These are phyloP conservation scores for Pseudogymnoascus sp. DNA, from an alignment of 2,329 filamentous ascomycete genomes.

Conservation along the genomic window DNA sequence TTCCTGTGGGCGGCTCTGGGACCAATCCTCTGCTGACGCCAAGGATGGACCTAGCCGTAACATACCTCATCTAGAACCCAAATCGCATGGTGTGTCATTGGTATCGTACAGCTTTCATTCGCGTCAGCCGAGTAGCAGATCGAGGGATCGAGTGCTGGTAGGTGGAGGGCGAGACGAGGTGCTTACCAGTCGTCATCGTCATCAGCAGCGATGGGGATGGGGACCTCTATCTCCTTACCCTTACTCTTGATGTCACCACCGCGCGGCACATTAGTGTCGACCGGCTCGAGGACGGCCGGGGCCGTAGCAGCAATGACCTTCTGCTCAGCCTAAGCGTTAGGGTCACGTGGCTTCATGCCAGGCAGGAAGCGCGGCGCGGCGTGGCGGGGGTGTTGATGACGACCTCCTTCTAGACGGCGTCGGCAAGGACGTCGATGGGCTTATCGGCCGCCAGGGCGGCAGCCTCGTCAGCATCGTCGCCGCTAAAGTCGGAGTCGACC, in stretches of 20 bases:
- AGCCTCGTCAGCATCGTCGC: conserved; percentile 15
- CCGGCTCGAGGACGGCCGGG: background rate
- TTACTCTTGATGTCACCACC: background rate
- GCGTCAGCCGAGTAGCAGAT: background rate
- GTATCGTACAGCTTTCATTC: background rate
- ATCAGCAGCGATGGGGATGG: background rate
- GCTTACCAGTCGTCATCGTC: background rate
- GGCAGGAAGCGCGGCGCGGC: background rate
- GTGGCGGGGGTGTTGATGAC: background rate
- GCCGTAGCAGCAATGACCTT: background rate
- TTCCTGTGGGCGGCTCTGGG: too few relatives aligned
- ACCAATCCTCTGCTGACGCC: too few relatives aligned
- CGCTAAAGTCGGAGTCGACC: conserved; percentile 18
- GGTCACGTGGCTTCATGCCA: background rate
- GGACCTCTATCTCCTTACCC: background rate
- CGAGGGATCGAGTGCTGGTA: background rate
- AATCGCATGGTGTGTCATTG: background rate
- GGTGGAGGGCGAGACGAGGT: background rate
- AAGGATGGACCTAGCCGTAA: too few relatives aligned
- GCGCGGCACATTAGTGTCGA: background rate
- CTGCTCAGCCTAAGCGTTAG: background rate
- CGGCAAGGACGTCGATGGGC: background rate
- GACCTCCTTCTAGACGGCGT: background rate
- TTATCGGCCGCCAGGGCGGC: conserved; percentile 11
- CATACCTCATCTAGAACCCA: background rate